Conservation (phyloP, 2,329 filamentous ascomycete genomes). For the Xylariaceae sp. region DNA sequence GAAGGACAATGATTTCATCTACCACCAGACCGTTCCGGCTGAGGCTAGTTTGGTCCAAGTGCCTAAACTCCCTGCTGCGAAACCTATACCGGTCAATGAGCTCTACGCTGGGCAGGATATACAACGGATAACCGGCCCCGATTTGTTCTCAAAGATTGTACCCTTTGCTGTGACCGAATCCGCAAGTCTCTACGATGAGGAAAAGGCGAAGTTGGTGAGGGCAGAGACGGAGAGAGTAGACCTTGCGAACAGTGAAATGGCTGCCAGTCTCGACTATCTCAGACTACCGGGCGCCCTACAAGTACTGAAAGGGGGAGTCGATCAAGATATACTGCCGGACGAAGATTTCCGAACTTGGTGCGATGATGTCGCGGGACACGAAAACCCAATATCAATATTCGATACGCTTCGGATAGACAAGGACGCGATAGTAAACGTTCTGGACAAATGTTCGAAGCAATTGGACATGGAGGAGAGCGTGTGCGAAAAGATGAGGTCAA, state of each 20-base stretch:
- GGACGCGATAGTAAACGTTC: conserved; percentile 62
- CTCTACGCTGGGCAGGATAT: conserved; percentile 97
- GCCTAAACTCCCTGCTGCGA: conserved; percentile 87
- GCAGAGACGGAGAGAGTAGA: conserved; percentile 94
- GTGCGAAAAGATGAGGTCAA: conserved; percentile 98
- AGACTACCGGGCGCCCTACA: conserved; percentile 85
- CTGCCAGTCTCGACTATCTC: conserved; percentile 87
- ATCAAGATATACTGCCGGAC: conserved; percentile 83
- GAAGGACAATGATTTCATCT: conserved; percentile 98
- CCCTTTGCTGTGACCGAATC: conserved; percentile 95
- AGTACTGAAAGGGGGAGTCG: conserved; percentile 86
- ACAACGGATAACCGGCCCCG: conserved; percentile 90
- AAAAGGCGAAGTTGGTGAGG: conserved; percentile 92
- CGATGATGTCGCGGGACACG: conserved; percentile 82
- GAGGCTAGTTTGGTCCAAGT: conserved; percentile 79
- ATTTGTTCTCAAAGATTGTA: conserved; percentile 95
- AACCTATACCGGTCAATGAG: conserved; percentile 94
- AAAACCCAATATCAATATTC: conserved; percentile 73
- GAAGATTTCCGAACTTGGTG: conserved; percentile 94
- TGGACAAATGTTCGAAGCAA: conserved; percentile 81
- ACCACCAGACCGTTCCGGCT: conserved; percentile 85
- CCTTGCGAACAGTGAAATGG: conserved; percentile 91
- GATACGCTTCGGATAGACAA: conserved; percentile 76
- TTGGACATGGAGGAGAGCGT: conserved; percentile 96
- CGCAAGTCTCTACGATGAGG: conserved; percentile 94